Conservation (phyloP, 176 grass and related monocot genomes). For the Tillandsia leiboldiana region DNA sequence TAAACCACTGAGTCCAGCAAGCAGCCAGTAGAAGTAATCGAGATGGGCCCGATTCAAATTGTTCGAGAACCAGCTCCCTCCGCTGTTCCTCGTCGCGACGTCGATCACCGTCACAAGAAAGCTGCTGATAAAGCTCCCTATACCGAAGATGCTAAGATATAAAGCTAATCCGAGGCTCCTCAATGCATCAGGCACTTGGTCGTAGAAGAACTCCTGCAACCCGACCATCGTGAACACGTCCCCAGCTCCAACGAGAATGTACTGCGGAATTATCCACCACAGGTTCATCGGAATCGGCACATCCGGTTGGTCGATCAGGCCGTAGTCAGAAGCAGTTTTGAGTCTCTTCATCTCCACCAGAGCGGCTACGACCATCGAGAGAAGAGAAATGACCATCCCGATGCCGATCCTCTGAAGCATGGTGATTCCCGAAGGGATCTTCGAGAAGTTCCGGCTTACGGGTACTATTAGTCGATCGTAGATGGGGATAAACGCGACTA, state of each 20-base stretch:
- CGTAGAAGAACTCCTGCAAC: slow-evolving; percentile 57
- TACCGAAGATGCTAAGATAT: slow-evolving; percentile 40
- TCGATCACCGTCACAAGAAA: slow-evolving; percentile 36
- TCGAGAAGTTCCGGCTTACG: slow-evolving; percentile 20
- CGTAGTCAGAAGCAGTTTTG: slow-evolving; percentile 27
- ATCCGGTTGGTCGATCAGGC: slow-evolving; percentile 32
- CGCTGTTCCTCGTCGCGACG: slow-evolving; percentile 19
- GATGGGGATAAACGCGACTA: slow-evolving; percentile 24
- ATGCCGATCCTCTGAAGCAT: slow-evolving; percentile 40
- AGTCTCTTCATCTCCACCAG: slow-evolving; percentile 50
- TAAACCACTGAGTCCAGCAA: slow-evolving; percentile 30
- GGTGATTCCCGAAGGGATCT: slow-evolving; percentile 32
- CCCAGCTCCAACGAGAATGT: slow-evolving; percentile 28
- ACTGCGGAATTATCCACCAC: slow-evolving; percentile 50
- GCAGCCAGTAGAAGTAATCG: slow-evolving; percentile 58
- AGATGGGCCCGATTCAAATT: slow-evolving; percentile 42
- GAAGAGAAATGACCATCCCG: slow-evolving; percentile 29
- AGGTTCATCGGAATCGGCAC: slow-evolving; percentile 40
- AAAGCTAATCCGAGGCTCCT: slow-evolving; percentile 47
- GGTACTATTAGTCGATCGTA: slow-evolving; percentile 44
- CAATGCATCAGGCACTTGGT: slow-evolving; percentile 45
- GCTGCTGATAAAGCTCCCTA: slow-evolving; percentile 35
- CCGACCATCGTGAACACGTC: slow-evolving; percentile 42
- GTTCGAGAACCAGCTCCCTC: slow-evolving; percentile 42
- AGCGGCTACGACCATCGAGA: slow-evolving; percentile 35